Percentiles rank a stretch among this genome's conserved stretches.
Conservation (phyloP, 441 rosid genomes). For the Pelargonium australe region DNA sequence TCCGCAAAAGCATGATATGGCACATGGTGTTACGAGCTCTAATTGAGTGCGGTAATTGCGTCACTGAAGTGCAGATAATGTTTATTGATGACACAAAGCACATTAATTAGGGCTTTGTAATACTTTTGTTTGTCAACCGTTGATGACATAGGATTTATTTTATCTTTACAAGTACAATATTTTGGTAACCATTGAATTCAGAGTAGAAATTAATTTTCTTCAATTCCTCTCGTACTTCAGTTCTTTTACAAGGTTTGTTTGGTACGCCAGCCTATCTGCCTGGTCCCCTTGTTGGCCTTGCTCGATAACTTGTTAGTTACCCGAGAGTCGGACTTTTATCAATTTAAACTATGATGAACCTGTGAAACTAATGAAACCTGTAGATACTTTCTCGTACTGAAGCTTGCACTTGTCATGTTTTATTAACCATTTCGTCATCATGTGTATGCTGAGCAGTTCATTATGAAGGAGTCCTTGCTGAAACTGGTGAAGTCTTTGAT, state of each 20-base stretch:
- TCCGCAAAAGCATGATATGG: no score
- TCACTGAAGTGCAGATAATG: background rate
- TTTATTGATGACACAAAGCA: background rate
- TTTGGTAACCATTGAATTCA: no score
- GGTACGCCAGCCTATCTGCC: no score
- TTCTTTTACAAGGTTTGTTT: background rate
- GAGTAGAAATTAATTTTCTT: background rate
- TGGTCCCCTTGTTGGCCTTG: no score
- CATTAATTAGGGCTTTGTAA: background rate
- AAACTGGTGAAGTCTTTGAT: conserved; percentile 80
- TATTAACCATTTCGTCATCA: conserved; percentile 7
- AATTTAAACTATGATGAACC: background rate
- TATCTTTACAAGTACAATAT: no score
- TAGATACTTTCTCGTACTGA: background rate
- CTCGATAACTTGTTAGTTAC: no score
- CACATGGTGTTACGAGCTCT: no score
- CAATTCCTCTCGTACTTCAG: background rate
- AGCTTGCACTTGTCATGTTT: background rate
- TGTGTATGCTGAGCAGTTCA: conserved; percentile 47
- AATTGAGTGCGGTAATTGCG: background rate
- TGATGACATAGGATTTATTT: background rate
- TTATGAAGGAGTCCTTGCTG: conserved; percentile 78
- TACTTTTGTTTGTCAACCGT: background rate
- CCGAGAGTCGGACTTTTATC: no score
- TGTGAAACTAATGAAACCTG: background rate